phyloP scores from a whole-genome alignment of 345 rosid genomes.

The Heritiera littoralis region DNA sequence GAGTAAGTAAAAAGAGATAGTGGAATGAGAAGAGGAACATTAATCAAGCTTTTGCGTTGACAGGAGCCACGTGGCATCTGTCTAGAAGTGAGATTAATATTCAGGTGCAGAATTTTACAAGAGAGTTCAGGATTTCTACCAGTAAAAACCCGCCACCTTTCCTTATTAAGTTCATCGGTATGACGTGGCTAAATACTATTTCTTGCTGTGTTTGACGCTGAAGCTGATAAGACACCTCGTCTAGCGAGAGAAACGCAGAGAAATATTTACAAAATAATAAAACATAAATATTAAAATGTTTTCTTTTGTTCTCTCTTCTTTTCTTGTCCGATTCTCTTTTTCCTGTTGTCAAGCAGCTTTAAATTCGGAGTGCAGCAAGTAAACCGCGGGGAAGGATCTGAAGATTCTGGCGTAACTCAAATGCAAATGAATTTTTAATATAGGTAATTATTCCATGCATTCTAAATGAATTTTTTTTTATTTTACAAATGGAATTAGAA shows the following conservation, averaged over 20 bases:
- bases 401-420: neutral
- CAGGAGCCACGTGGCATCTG: constrained; percentile 10
- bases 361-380: neutral
- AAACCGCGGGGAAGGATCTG: neutral
- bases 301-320: too few relatives aligned
- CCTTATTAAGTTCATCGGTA: too few relatives aligned
- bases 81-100: too few relatives aligned
- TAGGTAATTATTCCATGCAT: too few relatives aligned
- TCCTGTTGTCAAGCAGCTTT: too few relatives aligned
- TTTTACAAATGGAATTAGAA: too few relatives aligned
- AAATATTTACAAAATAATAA: too few relatives aligned
- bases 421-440: neutral
- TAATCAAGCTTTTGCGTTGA: neutral
- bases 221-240: neutral
- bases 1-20: neutral
- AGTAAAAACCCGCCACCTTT: neutral
- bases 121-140: neutral
- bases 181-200: neutral
- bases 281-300: too few relatives aligned
- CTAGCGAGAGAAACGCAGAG: too few relatives aligned
- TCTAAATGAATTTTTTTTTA: too few relatives aligned
- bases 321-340: too few relatives aligned
- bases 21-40: neutral
- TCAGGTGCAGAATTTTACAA: neutral
- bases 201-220: neutral